A percentile compares a stretch with the other conserved stretches of the same genome.
Evolutionary conservation across 257 asterid genomes (phyloP).

Genomic region (Salvia miltiorrhiza): DNA sequence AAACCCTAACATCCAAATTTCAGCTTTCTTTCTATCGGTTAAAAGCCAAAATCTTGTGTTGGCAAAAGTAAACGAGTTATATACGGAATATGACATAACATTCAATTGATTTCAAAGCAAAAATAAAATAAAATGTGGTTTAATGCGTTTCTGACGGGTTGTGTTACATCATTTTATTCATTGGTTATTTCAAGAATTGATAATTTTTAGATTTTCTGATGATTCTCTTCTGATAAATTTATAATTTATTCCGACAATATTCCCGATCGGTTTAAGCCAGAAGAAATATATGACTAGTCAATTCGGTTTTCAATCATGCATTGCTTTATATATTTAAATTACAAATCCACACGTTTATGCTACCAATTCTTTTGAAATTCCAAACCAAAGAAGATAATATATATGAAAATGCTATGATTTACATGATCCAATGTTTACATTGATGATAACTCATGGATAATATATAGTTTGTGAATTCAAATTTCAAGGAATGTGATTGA

Average conservation of each 20-base stretch:
- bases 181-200: background rate
- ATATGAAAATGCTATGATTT: background rate
- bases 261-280: background rate
- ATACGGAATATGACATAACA: background rate
- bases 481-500: background rate
- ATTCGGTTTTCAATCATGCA: conserved; percentile 11
- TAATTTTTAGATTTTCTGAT: background rate
- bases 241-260: too few species aligned
- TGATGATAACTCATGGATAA: background rate
- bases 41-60: conserved; percentile 9
- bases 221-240: too few species aligned
- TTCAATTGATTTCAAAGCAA: background rate
- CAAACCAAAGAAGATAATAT: background rate
- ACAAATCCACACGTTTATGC: conserved; percentile 20
- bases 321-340: background rate
- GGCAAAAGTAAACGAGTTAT: background rate
- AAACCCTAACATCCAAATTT: conserved; percentile 19
- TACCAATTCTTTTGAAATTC: background rate
- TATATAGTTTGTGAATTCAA: background rate
- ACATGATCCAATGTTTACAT: background rate
- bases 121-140: background rate
- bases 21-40: conserved; percentile 2
- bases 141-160: background rate
- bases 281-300: background rate
- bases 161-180: background rate